A percentile compares a stretch with the other conserved stretches of the same genome.
These are phyloP conservation scores for Colletotrichum tanaceti DNA, from an alignment of 2,329 filamentous ascomycete species.

Conservation along the genomic window DNA sequence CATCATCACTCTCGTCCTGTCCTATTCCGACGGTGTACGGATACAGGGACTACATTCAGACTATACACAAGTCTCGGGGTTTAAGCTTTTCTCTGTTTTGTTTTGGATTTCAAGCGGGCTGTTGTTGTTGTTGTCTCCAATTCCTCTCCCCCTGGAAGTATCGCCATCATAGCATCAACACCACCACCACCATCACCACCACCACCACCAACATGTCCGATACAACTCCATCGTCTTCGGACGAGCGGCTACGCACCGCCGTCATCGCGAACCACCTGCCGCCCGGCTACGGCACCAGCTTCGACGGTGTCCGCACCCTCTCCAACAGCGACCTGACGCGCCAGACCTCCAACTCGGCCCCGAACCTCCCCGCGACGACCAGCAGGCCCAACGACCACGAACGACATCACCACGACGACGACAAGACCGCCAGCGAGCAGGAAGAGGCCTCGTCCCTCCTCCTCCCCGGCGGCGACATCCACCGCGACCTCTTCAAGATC, in stretches of 20 bases:
- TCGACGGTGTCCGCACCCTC: conserved; percentile 40
- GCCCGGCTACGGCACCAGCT: conserved; percentile 40
- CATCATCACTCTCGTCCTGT: neutral
- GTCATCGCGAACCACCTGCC: conserved; percentile 41
- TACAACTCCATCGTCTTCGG: conserved; percentile 28
- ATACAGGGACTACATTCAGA: conserved; percentile 12
- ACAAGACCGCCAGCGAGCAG: conserved; percentile 34
- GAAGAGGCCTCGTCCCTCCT: conserved; percentile 72
- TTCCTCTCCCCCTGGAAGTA: neutral
- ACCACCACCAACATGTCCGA: conserved; percentile 25
- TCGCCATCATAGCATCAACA: neutral
- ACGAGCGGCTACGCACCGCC: conserved; percentile 34
- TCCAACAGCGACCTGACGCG: conserved; percentile 32
- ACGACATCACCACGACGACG: conserved; percentile 37
- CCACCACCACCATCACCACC: neutral
- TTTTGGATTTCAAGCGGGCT: neutral
- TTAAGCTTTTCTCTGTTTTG: neutral
- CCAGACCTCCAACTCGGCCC: conserved; percentile 22
- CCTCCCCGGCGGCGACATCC: conserved; percentile 81
- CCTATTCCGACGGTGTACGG: neutral
- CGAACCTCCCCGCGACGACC: neutral
- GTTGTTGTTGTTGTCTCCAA: neutral
- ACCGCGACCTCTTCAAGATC: conserved; percentile 81
- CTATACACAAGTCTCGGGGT: neutral
- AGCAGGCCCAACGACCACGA: neutral